A percentile compares a stretch with the other conserved stretches of the same genome.
These are phyloP conservation scores for Citrus sinensis DNA, from an alignment of 345 rosid genomes.

Conservation along the genomic window DVS_A1.0 CM039168.1:2645001-2645500, in stretches of 20 bases:
- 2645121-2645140: neutral
- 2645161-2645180: neutral
- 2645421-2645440: conserved; percentile 44
- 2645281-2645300: neutral
- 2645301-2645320: neutral
- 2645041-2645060: fast-evolving
- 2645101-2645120: no score
- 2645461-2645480: conserved; percentile 78
- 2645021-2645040: no score
- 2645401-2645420: conserved; percentile 48
- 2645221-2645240: no score
- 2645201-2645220: no score
- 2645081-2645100: no score
- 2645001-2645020: no score
- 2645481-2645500: conserved; percentile 61
- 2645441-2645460: conserved; percentile 28
- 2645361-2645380: conserved; percentile 33
- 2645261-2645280: neutral
- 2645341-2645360: neutral
- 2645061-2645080: fast-evolving
- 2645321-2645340: neutral
- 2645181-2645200: no score
- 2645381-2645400: conserved; percentile 53
- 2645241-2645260: no score
- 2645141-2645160: neutral